Base-by-base conservation (phyloP, 2,329 filamentous ascomycete species). In the Neocucurbitaria cava region DNA sequence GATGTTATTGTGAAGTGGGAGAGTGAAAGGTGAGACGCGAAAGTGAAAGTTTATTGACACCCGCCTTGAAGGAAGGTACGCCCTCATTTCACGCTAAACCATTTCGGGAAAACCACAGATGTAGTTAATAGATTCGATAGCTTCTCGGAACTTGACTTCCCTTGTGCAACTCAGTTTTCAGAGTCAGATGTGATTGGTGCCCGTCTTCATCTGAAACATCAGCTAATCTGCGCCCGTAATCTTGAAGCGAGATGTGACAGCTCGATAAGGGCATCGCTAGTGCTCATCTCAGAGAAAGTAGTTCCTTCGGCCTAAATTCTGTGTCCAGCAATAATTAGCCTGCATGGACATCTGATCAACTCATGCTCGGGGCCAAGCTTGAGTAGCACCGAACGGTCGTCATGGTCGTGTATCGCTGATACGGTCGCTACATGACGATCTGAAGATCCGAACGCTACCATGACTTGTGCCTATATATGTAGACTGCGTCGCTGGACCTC, bases 11-110 rank as follows among this genome's bases (percentile, higher is more conserved):
- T 21, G 13, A 30, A 26, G 35, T 40, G 44, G 49, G 42, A 44
- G 41, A 52, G 46, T 28, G 40, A 52, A 39, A 23, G 24, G 24
- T 18, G 38, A 23, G 20, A 23, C 38, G 59, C 46, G 51, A 38
- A 47, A 50, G 51, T 56, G 56, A 58, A 54, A 54, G 61, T 54
- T 55, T 55, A 58, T 57, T 49, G 47, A 59, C 44, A 57, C 20
- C 41, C 38, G 41, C 26, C 41, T 3, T 43, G 24, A n/a, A 28
- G 48, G 46, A 49, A 56, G 41, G 48, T 42, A 49, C 56, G 46
- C 33, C 49, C 54, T 47, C 46, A 38, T 52, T 39, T n/a, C 35
- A 43, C 26, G 49, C 49, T 36, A 38, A 17, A 41, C 41, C 17
- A 7, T 10, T 3, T 49, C 49, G 20, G 46, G 50, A 35, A 33